These are phyloP conservation scores for Chlamydomonas sphaeroides DNA, from an alignment of 139 green algal genomes.

Conservation along the genomic window DNA sequence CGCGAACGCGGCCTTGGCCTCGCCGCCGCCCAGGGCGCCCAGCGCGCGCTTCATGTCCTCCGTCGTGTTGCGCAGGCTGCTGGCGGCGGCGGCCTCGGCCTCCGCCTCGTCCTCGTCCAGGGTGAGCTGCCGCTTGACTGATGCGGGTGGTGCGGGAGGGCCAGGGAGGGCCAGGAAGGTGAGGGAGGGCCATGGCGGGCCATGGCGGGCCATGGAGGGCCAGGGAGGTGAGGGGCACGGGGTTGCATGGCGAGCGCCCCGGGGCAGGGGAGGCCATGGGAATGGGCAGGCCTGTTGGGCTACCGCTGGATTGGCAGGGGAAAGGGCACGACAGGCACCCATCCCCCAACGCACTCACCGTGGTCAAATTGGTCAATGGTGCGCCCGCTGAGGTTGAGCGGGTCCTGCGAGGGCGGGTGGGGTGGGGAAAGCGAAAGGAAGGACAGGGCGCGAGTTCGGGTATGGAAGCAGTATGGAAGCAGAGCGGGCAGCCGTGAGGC, in stretches of 20 bases:
- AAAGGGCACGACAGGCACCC: no score
- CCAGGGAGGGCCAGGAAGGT: no score
- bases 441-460: no score
- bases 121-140: conserved; percentile 35
- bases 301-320: no score
- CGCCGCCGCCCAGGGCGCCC: conserved; percentile 58
- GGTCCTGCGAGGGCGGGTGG: conserved; percentile 66
- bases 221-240: no score
- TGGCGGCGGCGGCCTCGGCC: conserved; percentile 31
- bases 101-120: conserved; percentile 48
- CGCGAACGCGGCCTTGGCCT: conserved; percentile 49
- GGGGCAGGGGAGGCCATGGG: no score
- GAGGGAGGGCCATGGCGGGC: not conserved
- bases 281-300: no score
- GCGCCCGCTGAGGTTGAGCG: conserved; percentile 72
- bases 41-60: conserved; percentile 85
- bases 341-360: conserved; percentile 58
- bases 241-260: no score
- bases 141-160: not conserved
- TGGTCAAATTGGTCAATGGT: conserved; percentile 89
- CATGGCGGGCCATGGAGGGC: no score
- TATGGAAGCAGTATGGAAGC: no score
- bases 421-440: no score
- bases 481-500: no score
- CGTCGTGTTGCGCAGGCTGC: conserved; percentile 59